A percentile compares a stretch with the other conserved stretches of the same genome.
Evolutionary conservation across 768 basidiomycete species (phyloP).

Genomic region (Chalciporus pseudorubinellus): DNA sequence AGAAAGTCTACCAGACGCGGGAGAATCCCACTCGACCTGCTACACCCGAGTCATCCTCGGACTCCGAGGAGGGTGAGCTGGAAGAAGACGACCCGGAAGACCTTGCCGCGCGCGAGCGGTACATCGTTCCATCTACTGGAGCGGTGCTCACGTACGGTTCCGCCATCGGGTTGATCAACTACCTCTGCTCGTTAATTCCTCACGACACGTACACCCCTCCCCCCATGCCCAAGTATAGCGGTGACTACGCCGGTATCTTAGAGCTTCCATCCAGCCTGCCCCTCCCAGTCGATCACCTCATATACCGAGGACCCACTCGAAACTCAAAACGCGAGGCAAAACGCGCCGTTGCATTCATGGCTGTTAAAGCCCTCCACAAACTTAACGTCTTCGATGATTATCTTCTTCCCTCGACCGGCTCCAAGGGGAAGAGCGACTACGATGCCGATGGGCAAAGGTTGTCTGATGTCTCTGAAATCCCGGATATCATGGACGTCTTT

Average conservation of each 20-base stretch:
- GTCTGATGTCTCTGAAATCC: conserved; percentile 43
- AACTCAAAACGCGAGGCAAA: conserved; percentile 78
- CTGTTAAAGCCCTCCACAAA: conserved; percentile 63
- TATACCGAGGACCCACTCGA: conserved; percentile 57
- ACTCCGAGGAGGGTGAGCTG: conserved; percentile 35
- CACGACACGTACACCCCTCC: conserved; percentile 64
- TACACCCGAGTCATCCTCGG: conserved; percentile 24
- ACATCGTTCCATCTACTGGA: conserved; percentile 66
- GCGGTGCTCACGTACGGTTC: conserved; percentile 80
- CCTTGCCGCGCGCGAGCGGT: conserved; percentile 66
- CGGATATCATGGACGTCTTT: conserved; percentile 53
- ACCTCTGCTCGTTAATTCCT: conserved; percentile 77
- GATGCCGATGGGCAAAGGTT: conserved; percentile 52
- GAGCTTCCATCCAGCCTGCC: conserved; percentile 67
- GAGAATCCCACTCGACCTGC: conserved; percentile 32
- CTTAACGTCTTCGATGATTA: conserved; percentile 82
- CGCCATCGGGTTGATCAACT: conserved; percentile 65
- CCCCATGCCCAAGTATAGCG: conserved; percentile 59
- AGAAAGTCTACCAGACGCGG: conserved; percentile 57
- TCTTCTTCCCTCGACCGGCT: conserved; percentile 65
- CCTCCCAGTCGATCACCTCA: conserved; percentile 50
- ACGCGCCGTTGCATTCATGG: conserved; percentile 78
- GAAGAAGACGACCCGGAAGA: conserved; percentile 54
- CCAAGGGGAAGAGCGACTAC: conserved; percentile 46
- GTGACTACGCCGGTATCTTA: conserved; percentile 58